A percentile compares a stretch with the other conserved stretches of the same genome.
phyloP scores from a whole-genome alignment of 73 alveolate species.

The Diophrys appendiculata region DNA sequence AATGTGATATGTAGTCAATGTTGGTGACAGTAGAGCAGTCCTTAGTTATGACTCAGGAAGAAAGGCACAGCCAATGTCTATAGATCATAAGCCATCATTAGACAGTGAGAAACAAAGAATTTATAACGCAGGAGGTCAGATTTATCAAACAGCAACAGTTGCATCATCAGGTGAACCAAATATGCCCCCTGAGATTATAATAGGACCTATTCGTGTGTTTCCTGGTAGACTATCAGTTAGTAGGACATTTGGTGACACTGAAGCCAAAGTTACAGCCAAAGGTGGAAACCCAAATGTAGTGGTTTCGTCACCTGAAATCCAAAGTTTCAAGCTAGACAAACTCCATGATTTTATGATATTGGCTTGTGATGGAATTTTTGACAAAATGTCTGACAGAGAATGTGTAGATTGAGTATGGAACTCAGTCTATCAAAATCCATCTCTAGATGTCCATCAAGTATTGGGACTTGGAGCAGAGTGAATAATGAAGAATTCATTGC shows the following conservation, averaged over 20 bases:
- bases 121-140: conserved; percentile 22
- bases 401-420: conserved; percentile 79
- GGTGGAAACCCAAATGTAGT: conserved; percentile 82
- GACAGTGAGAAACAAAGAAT: conserved; percentile 13
- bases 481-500: conserved; percentile 79
- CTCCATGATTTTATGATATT: conserved; percentile 67
- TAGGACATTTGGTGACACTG: conserved; percentile 77
- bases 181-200: conserved; percentile 16
- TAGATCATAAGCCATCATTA: conserved; percentile 23
- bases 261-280: conserved; percentile 58
- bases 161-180: conserved; percentile 7
- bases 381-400: conserved; percentile 76
- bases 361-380: conserved; percentile 88
- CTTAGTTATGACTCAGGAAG: conserved; percentile 63
- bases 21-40: conserved; percentile 97
- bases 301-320: conserved; percentile 67
- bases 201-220: conserved; percentile 74
- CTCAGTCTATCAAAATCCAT: conserved; percentile 43
- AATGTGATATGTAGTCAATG: conserved; percentile 93
- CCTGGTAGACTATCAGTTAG: conserved; percentile 80
- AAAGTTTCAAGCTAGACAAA: conserved; percentile 47
- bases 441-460: conserved; percentile 72
- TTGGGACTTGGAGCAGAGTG: conserved; percentile 90
- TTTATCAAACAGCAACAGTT: conserved; percentile 31
- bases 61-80: conserved; percentile 16